phyloP scores from a whole-genome alignment of 768 basidiomycete species.

The Paxillus rubicundulus region DNA sequence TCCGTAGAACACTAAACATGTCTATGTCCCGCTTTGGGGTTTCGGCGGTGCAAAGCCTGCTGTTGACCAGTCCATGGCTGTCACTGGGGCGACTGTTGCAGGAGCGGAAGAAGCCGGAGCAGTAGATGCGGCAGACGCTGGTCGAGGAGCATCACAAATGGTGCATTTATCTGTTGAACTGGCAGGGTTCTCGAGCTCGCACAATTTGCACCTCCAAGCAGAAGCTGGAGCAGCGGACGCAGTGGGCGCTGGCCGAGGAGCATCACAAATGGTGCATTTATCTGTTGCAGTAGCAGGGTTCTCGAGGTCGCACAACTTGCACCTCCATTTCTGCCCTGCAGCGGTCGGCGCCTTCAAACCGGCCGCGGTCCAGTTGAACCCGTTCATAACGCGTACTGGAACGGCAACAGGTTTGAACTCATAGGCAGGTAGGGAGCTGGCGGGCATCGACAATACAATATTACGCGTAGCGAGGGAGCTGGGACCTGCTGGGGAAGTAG shows the following conservation, averaged over 20 bases:
- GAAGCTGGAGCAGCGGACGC: too few species aligned
- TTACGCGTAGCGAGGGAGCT: conserved; percentile 27
- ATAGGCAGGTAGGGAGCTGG: conserved; percentile 46
- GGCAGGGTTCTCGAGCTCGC: conserved; percentile 42
- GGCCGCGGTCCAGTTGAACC: conserved; percentile 63
- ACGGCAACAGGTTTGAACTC: conserved; percentile 28
- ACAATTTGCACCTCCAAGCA: conserved; percentile 64
- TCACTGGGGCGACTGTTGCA: conserved; percentile 7
- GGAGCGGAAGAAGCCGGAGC: neutral
- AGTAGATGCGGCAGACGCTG: conserved; percentile 16
- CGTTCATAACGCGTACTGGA: conserved; percentile 28
- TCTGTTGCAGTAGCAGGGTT: conserved; percentile 38
- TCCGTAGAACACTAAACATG: conserved; percentile 39
- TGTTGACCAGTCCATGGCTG: conserved; percentile 38
- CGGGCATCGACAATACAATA: conserved; percentile 39
- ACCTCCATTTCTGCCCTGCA: conserved; percentile 48
- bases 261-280: conserved; percentile 47
- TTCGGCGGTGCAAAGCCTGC: conserved; percentile 35
- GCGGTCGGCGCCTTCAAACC: conserved; percentile 48
- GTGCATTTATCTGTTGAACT: conserved; percentile 42
- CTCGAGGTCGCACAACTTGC: conserved; percentile 46
- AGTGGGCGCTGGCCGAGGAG: conserved; percentile 29
- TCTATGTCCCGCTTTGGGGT: conserved; percentile 32
- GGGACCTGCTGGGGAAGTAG: conserved; percentile 17
- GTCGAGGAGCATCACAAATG: conserved; percentile 41